Evolutionary conservation across 2,329 filamentous ascomycete species (phyloP).

Genomic region (Samsoniella hepiali): DNA sequence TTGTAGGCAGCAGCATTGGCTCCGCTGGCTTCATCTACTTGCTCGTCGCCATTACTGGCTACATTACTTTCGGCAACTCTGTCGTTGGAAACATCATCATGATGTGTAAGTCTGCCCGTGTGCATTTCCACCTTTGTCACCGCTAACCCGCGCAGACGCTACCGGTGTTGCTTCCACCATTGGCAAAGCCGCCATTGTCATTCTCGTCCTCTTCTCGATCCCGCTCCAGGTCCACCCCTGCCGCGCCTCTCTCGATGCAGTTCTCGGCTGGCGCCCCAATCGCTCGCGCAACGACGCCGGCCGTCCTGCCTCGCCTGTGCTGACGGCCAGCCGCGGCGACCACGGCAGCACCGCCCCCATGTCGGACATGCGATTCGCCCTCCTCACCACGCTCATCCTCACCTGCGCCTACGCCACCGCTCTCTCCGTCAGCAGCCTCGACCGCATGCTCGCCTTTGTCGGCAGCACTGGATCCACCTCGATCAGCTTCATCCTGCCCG

Average conservation of each 20-base stretch:
- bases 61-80: conserved; percentile 88
- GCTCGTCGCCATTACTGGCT: conserved; percentile 89
- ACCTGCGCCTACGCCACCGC: conserved; percentile 82
- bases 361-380: conserved; percentile 81
- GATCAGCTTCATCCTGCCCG: conserved; percentile 95
- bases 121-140: no score
- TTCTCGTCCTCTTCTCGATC: conserved; percentile 94
- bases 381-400: conserved; percentile 84
- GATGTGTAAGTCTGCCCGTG: conserved; percentile 64
- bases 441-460: conserved; percentile 90
- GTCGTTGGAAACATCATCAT: conserved; percentile 90
- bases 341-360: conserved; percentile 61
- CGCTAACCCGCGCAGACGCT: conserved; percentile 33
- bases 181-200: conserved; percentile 89
- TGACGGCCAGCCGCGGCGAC: conserved; percentile 44
- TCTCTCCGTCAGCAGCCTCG: conserved; percentile 84
- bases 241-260: conserved; percentile 88
- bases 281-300: conserved; percentile 35
- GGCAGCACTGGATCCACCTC: conserved; percentile 91
- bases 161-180: conserved; percentile 74
- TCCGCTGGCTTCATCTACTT: conserved; percentile 84
- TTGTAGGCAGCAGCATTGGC: conserved; percentile 81
- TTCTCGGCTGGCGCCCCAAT: conserved; percentile 84
- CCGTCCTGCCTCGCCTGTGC: conserved; percentile 42
- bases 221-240: conserved; percentile 95